Conservation (phyloP, 495 filamentous ascomycete genomes). For the Lasiosphaeriaceae sp. region DNA sequence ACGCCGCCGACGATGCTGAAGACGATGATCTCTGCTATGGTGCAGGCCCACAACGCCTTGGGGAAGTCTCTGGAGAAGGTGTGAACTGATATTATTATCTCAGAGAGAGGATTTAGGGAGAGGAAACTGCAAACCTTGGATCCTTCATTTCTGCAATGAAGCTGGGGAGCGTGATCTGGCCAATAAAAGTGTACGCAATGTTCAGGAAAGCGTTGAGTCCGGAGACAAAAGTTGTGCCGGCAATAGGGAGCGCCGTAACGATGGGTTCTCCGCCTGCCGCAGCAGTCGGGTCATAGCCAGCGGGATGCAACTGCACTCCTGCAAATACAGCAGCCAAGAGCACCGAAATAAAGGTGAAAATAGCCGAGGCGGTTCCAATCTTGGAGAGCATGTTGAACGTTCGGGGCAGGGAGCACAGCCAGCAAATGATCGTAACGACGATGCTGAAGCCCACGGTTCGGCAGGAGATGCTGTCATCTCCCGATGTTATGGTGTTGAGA, state of each 20-base stretch:
- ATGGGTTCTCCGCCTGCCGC: slow-evolving; percentile 58
- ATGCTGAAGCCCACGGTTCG: slow-evolving; percentile 68
- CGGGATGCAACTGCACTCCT: slow-evolving; percentile 65
- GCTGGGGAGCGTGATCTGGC: slow-evolving; percentile 83
- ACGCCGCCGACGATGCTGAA: slow-evolving; percentile 73
- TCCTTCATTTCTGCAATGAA: slow-evolving; percentile 93
- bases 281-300: slow-evolving; percentile 44
- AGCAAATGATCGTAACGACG: slow-evolving; percentile 66
- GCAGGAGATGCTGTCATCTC: slow-evolving; percentile 51
- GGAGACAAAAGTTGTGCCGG: slow-evolving; percentile 70
- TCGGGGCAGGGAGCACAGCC: slow-evolving; percentile 70
- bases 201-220: slow-evolving; percentile 84
- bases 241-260: slow-evolving; percentile 60
- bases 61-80: slow-evolving; percentile 61
- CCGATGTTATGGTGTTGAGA: slow-evolving; percentile 71
- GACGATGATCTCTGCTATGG: slow-evolving; percentile 76
- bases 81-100: background rate
- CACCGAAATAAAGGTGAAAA: slow-evolving; percentile 85
- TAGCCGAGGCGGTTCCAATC: slow-evolving; percentile 67
- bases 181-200: slow-evolving; percentile 89
- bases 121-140: slow-evolving; percentile 36
- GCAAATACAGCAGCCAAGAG: slow-evolving; percentile 75
- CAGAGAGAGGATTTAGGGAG: background rate
- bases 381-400: slow-evolving; percentile 76
- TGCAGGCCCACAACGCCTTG: slow-evolving; percentile 83